phyloP scores from a whole-genome alignment of 108 stramenopile genomes.

The Cyclotella kingstonii region DNA sequence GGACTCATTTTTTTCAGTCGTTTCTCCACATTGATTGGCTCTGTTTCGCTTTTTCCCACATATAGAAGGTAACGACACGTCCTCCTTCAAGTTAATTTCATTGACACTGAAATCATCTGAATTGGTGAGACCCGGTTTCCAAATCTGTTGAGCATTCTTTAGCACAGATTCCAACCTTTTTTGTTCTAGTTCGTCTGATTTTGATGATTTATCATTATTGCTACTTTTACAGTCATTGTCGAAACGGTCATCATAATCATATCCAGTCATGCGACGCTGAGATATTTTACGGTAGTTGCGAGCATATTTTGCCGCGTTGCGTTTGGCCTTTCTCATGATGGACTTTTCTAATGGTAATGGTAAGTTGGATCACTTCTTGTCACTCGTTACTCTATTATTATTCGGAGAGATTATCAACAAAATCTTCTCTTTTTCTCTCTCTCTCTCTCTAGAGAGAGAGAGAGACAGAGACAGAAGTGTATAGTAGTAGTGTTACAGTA shows the following conservation, averaged over 20 bases:
- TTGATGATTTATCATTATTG: too few relatives aligned
- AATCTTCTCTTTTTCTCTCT: too few relatives aligned
- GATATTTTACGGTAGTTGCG: slow-evolving; percentile 86
- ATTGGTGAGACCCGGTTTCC: slow-evolving; percentile 37
- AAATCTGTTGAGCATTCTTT: slow-evolving; percentile 50
- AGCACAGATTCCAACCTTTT: slow-evolving; percentile 55
- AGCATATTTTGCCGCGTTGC: slow-evolving; percentile 77
- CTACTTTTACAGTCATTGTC: background rate
- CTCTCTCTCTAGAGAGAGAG: too few relatives aligned
- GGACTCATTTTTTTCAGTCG: background rate
- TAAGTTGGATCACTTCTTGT: too few relatives aligned
- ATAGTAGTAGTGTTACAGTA: too few relatives aligned
- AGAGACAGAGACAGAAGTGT: too few relatives aligned
- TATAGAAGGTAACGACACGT: slow-evolving; percentile 14
- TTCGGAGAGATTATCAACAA: too few relatives aligned
- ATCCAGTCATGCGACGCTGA: slow-evolving; percentile 80
- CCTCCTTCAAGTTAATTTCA: slow-evolving; percentile 13
- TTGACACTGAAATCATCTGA: slow-evolving; percentile 5
- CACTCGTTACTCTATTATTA: too few relatives aligned
- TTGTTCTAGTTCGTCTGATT: slow-evolving; percentile 60
- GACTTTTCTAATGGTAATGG: too few relatives aligned
- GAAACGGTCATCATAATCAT: slow-evolving; percentile 39
- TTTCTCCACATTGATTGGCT: background rate
- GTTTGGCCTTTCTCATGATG: slow-evolving; percentile 82
- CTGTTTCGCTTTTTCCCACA: slow-evolving; percentile 13